Percentiles rank a stretch among this genome's conserved stretches.
These are phyloP conservation scores for Aspergillus sp. DNA, from an alignment of 2,329 filamentous ascomycete species.

Conservation along the genomic window DNA sequence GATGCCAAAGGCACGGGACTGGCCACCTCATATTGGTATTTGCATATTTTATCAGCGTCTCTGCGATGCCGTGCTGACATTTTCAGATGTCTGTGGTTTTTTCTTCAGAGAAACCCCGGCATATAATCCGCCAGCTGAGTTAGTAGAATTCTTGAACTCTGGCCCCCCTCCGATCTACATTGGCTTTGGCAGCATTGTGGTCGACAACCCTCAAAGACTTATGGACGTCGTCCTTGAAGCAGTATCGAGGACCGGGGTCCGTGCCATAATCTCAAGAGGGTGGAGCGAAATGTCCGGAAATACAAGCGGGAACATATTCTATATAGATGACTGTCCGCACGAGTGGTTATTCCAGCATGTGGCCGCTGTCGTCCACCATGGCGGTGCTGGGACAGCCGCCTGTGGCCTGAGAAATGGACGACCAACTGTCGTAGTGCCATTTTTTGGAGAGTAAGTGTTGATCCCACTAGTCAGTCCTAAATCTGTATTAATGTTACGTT, in stretches of 20 bases:
- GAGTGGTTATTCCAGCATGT: slow-evolving; percentile 61
- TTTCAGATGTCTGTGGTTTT: slow-evolving; percentile 46
- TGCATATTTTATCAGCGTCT: neutral
- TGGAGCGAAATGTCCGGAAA: slow-evolving; percentile 51
- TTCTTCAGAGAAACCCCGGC: slow-evolving; percentile 42
- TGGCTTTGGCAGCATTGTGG: slow-evolving; percentile 58
- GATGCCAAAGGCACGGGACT: slow-evolving; percentile 43
- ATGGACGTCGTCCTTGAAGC: slow-evolving; percentile 51
- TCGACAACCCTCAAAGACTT: slow-evolving; percentile 50
- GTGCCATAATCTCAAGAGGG: slow-evolving; percentile 56
- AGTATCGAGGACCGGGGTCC: slow-evolving; percentile 46
- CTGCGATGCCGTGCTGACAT: neutral
- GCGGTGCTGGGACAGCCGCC: slow-evolving; percentile 60
- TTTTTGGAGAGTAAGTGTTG: slow-evolving; percentile 51
- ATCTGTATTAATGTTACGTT: neutral
- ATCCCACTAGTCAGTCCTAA: neutral
- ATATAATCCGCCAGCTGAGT: slow-evolving; percentile 41
- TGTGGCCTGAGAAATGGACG: slow-evolving; percentile 52
- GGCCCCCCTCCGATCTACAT: slow-evolving; percentile 56
- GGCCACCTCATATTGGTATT: slow-evolving; percentile 38
- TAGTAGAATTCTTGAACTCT: slow-evolving; percentile 45
- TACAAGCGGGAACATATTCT: slow-evolving; percentile 43
- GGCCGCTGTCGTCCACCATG: slow-evolving; percentile 58
- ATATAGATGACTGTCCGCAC: slow-evolving; percentile 57
- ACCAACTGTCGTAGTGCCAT: slow-evolving; percentile 57